phyloP scores from a whole-genome alignment of 306 rosid species.

The Cucumis melo region DNA sequence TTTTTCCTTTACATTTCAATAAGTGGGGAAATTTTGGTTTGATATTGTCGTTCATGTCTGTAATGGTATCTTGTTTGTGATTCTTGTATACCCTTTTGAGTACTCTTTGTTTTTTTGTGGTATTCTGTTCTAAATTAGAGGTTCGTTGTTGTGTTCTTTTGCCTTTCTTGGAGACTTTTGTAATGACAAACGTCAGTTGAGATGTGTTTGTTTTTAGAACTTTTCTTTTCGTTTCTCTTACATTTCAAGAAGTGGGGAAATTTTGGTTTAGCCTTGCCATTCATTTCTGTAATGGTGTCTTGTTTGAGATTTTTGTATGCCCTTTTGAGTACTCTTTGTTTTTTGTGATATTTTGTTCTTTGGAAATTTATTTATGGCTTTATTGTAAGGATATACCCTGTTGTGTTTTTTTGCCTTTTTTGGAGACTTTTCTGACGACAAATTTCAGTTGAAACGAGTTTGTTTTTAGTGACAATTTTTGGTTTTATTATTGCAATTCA shows the following conservation, averaged over 20 bases:
- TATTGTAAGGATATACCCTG: not conserved
- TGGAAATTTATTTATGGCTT: not conserved
- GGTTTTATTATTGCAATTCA: constrained; percentile 20
- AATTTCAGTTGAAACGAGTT: too few relatives aligned
- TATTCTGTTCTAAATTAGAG: not conserved
- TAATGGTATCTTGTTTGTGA: constrained; percentile 7
- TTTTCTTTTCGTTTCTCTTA: not conserved
- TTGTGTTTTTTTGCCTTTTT: not conserved
- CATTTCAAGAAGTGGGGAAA: not conserved
- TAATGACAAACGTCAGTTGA: too few relatives aligned
- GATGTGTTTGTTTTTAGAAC: not conserved
- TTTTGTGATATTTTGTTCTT: not conserved
- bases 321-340: constrained; percentile 6
- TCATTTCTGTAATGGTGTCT: not conserved
- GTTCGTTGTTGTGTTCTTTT: not conserved
- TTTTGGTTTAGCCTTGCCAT: constrained; percentile 17
- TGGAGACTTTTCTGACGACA: not conserved
- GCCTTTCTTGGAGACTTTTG: not conserved
- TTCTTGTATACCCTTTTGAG: constrained; percentile 1
- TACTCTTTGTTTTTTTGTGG: not conserved
- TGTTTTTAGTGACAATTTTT: not conserved
- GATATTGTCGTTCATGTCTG: constrained; percentile 15
- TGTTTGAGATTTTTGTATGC: constrained; percentile 4
- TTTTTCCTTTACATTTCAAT: not conserved
- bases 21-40: constrained; percentile 8